A percentile compares a stretch with the other conserved stretches of the same genome.
Conservation (phyloP, 2,329 filamentous ascomycete species). For the Trichophyton simii region DNA sequence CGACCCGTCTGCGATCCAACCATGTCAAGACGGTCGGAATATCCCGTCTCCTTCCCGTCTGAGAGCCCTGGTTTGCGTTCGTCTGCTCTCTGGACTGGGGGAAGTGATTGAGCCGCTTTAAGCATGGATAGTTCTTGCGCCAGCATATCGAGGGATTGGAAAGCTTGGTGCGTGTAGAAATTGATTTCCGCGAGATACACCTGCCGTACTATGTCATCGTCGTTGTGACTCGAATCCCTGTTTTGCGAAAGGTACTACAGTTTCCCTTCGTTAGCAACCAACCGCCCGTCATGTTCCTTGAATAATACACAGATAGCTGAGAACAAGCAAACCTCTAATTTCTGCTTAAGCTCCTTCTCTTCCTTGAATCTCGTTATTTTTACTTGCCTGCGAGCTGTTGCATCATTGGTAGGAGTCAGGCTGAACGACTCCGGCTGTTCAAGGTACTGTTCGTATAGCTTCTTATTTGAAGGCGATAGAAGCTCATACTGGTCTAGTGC, state of each 20-base stretch:
- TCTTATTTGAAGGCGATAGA: constrained; percentile 51
- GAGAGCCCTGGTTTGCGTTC: constrained; percentile 34
- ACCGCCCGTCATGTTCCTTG: constrained; percentile 19
- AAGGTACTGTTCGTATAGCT: constrained; percentile 58
- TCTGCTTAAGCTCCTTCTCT: constrained; percentile 74
- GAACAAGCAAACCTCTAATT: constrained; percentile 50
- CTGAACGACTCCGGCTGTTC: constrained; percentile 63
- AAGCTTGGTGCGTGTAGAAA: constrained; percentile 64
- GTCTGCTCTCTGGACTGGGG: constrained; percentile 26
- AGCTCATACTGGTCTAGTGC: constrained; percentile 68
- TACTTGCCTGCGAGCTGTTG: constrained; percentile 58
- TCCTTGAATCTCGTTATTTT: constrained; percentile 78
- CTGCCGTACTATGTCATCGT: constrained; percentile 72
- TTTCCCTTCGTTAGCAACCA: background rate
- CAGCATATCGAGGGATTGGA: constrained; percentile 76
- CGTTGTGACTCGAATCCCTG: constrained; percentile 51
- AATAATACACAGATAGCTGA: constrained; percentile 6
- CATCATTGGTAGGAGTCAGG: constrained; percentile 53
- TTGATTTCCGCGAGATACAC: constrained; percentile 64
- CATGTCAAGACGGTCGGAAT: constrained; percentile 65
- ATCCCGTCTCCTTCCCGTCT: constrained; percentile 39
- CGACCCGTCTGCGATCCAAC: constrained; percentile 35
- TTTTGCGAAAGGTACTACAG: constrained; percentile 47
- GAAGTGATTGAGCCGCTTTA: constrained; percentile 49
- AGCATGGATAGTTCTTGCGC: constrained; percentile 76